phyloP scores from a whole-genome alignment of 2,329 filamentous ascomycete species.

The Fusarium albosuccineum region DNA sequence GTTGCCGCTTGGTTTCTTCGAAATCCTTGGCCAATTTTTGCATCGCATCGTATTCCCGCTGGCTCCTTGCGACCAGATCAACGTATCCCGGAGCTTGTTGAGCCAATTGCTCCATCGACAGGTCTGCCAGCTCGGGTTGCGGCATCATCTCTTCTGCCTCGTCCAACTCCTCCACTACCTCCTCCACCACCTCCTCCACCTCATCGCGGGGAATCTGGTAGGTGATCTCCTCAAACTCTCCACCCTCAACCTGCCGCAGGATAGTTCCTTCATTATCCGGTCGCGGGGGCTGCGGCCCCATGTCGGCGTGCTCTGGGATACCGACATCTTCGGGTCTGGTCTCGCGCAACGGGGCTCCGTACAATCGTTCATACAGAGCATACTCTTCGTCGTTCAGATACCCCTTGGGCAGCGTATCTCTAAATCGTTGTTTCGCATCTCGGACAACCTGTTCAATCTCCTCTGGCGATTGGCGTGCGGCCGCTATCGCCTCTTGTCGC shows the following conservation, averaged over 20 bases:
- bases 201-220: constrained; percentile 52
- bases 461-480: constrained; percentile 28
- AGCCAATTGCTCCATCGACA: constrained; percentile 45
- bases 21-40: constrained; percentile 70
- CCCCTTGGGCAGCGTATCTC: constrained; percentile 79
- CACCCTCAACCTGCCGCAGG: constrained; percentile 67
- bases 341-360: constrained; percentile 78
- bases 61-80: constrained; percentile 64
- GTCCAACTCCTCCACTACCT: constrained; percentile 31
- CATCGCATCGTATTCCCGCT: constrained; percentile 68
- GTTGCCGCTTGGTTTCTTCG: constrained; percentile 57
- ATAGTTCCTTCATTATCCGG: constrained; percentile 58
- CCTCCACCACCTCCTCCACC: constrained; percentile 7
- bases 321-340: constrained; percentile 71
- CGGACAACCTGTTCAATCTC: constrained; percentile 75
- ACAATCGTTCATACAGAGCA: constrained; percentile 81
- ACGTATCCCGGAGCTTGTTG: constrained; percentile 56
- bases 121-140: constrained; percentile 11
- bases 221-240: constrained; percentile 72
- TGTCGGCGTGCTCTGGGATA: constrained; percentile 57
- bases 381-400: constrained; percentile 79
- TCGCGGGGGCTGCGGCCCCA: constrained; percentile 43
- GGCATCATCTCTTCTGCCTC: constrained; percentile 37
- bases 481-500: constrained; percentile 36
- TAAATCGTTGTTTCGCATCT: constrained; percentile 79